phyloP scores from a whole-genome alignment of 1,284 basidiomycete species.

The Melampsora larici-populina region DNA sequence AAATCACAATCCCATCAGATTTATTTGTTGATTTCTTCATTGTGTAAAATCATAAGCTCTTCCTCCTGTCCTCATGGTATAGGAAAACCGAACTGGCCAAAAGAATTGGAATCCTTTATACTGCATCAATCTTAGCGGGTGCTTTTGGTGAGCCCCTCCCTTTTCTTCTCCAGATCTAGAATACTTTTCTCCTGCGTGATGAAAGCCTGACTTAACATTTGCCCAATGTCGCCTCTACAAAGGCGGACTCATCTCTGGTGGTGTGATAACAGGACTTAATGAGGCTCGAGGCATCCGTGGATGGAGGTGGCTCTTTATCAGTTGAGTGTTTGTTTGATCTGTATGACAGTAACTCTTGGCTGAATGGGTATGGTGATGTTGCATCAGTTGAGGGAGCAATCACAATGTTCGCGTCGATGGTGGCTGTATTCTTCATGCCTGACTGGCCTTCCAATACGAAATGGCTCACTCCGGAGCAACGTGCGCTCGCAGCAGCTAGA shows the following conservation, averaged over 20 bases:
- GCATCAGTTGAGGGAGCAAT: conserved; percentile 27
- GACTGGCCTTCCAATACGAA: conserved; percentile 56
- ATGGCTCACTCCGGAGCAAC: conserved; percentile 56
- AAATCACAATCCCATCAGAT: too few relatives aligned
- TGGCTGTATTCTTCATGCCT: conserved; percentile 53
- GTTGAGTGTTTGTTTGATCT: conserved; percentile 43
- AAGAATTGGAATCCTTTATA: conserved; percentile 46
- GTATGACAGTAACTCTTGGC: too few relatives aligned
- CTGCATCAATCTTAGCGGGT: conserved; percentile 46
- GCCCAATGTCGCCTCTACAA: neutral
- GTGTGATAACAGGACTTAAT: conserved; percentile 46
- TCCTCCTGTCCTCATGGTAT: conserved; percentile 47
- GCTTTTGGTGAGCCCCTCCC: conserved; percentile 44
- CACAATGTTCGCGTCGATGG: conserved; percentile 18
- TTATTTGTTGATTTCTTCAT: neutral
- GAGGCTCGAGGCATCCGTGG: conserved; percentile 42
- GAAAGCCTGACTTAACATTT: neutral
- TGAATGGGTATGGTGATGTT: neutral
- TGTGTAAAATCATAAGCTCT: conserved; percentile 23
- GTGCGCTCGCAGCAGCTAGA: conserved; percentile 55
- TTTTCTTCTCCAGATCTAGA: neutral
- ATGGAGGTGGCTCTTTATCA: conserved; percentile 52
- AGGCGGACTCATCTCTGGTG: conserved; percentile 47
- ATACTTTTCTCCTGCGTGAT: neutral
- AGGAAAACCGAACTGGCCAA: conserved; percentile 48